These are phyloP conservation scores for Penicillium verhagenii DNA, from an alignment of 495 filamentous ascomycete genomes.

Conservation along the genomic window DNA sequence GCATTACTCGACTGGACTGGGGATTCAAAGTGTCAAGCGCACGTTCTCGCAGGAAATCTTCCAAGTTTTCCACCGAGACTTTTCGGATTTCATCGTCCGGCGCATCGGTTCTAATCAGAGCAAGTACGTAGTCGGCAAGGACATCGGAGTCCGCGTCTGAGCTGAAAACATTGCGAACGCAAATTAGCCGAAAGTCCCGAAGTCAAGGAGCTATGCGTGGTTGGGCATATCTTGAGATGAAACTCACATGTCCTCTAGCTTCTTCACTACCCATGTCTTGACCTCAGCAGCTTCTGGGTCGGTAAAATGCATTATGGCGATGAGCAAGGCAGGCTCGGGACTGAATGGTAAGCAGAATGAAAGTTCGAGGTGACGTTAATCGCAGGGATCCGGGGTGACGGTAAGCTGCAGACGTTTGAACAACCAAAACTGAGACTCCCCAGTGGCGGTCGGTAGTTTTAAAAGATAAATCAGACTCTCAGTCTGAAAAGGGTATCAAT, in stretches of 20 bases:
- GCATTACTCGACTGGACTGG: background rate
- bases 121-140: conserved; percentile 91
- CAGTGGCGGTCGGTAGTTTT: background rate
- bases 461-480: background rate
- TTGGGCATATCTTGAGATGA: background rate
- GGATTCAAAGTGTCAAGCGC: conserved; percentile 46
- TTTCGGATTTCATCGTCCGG: conserved; percentile 68
- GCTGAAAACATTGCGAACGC: conserved; percentile 39
- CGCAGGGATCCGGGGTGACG: conserved; percentile 16
- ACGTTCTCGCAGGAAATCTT: conserved; percentile 79
- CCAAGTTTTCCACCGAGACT: conserved; percentile 73
- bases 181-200: conserved; percentile 6
- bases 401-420: conserved; percentile 6
- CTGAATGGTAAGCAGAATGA: background rate
- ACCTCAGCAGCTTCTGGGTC: conserved; percentile 72
- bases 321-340: background rate
- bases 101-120: conserved; percentile 81
- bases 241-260: conserved; percentile 85
- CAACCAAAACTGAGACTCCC: background rate
- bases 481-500: background rate
- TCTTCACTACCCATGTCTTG: conserved; percentile 87
- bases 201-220: background rate
- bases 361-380: background rate
- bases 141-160: conserved; percentile 95
- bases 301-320: conserved; percentile 65